Evolutionary conservation across 352 stramenopile genomes (phyloP).

Genomic region (Aphanomyces invadans): DNA sequence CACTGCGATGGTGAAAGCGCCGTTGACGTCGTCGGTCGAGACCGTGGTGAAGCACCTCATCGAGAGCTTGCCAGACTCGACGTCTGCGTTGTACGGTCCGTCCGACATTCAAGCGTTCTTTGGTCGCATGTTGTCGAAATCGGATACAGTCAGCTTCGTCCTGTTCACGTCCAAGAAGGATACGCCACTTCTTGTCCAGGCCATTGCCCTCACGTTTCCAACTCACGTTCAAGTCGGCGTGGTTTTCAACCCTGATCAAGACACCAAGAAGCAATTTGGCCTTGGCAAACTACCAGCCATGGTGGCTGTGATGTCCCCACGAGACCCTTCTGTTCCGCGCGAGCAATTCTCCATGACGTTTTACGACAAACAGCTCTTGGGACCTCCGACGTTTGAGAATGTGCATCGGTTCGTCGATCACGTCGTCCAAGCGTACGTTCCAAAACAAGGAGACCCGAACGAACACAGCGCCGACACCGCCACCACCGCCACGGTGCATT

Average conservation of each 20-base stretch:
- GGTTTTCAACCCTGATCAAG: constrained; percentile 42
- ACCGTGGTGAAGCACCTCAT: constrained; percentile 43
- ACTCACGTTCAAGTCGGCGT: constrained; percentile 48
- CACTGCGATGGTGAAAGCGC: background rate
- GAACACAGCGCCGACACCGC: constrained; percentile 26
- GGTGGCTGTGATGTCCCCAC: constrained; percentile 21
- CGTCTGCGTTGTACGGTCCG: constrained; percentile 37
- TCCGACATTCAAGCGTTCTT: constrained; percentile 57
- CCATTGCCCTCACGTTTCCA: constrained; percentile 50
- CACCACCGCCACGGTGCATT: constrained; percentile 33
- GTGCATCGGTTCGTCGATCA: constrained; percentile 58
- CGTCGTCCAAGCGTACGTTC: constrained; percentile 47
- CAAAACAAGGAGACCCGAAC: constrained; percentile 26
- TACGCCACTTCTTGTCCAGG: constrained; percentile 48
- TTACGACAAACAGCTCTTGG: constrained; percentile 66
- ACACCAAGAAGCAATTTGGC: constrained; percentile 59
- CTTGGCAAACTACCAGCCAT: constrained; percentile 26
- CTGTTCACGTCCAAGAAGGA: constrained; percentile 51
- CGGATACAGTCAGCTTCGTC: constrained; percentile 45
- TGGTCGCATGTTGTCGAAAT: constrained; percentile 26
- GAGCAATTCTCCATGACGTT: constrained; percentile 49
- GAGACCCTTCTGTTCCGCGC: background rate
- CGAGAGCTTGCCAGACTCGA: constrained; percentile 40
- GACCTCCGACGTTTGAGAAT: constrained; percentile 54
- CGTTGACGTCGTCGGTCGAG: constrained; percentile 30